A percentile compares a stretch with the other conserved stretches of the same genome.
Conservation (phyloP, 2,329 filamentous ascomycete species). For the Paraphoma sp. region DNA sequence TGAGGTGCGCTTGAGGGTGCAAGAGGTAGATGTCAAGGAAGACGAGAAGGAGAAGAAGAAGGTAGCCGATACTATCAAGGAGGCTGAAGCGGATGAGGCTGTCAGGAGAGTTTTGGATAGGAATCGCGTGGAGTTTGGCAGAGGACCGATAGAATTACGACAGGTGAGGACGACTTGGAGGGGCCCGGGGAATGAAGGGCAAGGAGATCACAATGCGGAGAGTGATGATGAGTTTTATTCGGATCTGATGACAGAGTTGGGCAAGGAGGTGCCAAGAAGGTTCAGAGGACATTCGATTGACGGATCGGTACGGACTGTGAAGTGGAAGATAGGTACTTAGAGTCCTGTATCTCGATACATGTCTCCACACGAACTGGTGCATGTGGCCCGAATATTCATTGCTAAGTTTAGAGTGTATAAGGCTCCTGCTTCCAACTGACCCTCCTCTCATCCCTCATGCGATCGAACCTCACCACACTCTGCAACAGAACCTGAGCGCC, state of each 20-base stretch:
- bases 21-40: neutral
- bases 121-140: neutral
- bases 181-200: too few species aligned
- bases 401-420: conserved; percentile 26
- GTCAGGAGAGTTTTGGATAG: too few species aligned
- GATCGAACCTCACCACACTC: conserved; percentile 58
- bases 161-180: too few species aligned
- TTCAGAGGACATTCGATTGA: neutral
- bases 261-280: neutral
- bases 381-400: neutral
- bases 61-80: too few species aligned
- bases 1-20: neutral
- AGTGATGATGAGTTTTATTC: neutral
- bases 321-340: neutral
- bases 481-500: conserved; percentile 59
- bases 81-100: too few species aligned
- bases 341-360: neutral
- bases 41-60: too few species aligned
- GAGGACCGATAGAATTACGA: neutral
- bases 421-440: conserved; percentile 41
- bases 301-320: neutral
- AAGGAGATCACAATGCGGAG: neutral
- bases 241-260: too few species aligned
- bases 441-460: conserved; percentile 48
- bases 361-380: too few species aligned